Percentiles rank a stretch among this genome's conserved stretches.
These are phyloP conservation scores for Yamadazyma diospyri DNA, from an alignment of 1,139 yeast genomes.

Conservation along the genomic window DNA sequence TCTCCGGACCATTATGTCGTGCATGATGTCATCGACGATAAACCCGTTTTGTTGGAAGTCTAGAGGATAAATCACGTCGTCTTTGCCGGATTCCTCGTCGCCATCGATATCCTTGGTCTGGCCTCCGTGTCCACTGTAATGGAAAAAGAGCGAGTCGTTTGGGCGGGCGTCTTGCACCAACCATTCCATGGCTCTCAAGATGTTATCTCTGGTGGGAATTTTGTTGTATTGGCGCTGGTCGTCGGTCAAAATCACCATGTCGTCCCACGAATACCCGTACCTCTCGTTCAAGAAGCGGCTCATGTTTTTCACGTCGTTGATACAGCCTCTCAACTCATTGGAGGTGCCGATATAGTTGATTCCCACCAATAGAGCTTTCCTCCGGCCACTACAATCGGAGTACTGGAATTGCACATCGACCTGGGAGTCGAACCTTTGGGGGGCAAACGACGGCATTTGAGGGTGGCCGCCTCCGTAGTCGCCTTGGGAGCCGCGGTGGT, in stretches of 20 bases:
- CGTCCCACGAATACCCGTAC: slow-evolving; percentile 70
- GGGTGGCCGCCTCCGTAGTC: slow-evolving; percentile 7
- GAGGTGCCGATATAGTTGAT: slow-evolving; percentile 80
- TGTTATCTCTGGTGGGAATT: slow-evolving; percentile 75
- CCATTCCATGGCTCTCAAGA: slow-evolving; percentile 89
- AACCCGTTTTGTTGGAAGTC: slow-evolving; percentile 76
- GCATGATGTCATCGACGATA: slow-evolving; percentile 82
- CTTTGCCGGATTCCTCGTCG: slow-evolving; percentile 87
- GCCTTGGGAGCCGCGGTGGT: slow-evolving; percentile 8
- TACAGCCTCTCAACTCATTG: slow-evolving; percentile 77
- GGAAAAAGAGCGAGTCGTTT: slow-evolving; percentile 83
- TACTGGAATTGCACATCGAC: slow-evolving; percentile 51
- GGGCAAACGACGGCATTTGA: slow-evolving; percentile 25
- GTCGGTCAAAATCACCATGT: slow-evolving; percentile 82
- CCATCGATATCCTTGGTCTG: slow-evolving; percentile 76
- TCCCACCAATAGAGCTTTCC: slow-evolving; percentile 83
- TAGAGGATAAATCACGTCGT: slow-evolving; percentile 87
- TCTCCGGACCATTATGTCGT: slow-evolving; percentile 73
- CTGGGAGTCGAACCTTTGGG: slow-evolving; percentile 32
- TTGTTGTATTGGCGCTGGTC: slow-evolving; percentile 62
- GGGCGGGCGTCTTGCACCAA: slow-evolving; percentile 77
- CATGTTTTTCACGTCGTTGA: slow-evolving; percentile 75
- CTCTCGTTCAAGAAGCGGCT: slow-evolving; percentile 49
- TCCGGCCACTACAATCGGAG: slow-evolving; percentile 71
- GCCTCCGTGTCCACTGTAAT: slow-evolving; percentile 95